Base-by-base conservation (phyloP, 2,329 filamentous ascomycete species). In the Xylaria sp. region DNA sequence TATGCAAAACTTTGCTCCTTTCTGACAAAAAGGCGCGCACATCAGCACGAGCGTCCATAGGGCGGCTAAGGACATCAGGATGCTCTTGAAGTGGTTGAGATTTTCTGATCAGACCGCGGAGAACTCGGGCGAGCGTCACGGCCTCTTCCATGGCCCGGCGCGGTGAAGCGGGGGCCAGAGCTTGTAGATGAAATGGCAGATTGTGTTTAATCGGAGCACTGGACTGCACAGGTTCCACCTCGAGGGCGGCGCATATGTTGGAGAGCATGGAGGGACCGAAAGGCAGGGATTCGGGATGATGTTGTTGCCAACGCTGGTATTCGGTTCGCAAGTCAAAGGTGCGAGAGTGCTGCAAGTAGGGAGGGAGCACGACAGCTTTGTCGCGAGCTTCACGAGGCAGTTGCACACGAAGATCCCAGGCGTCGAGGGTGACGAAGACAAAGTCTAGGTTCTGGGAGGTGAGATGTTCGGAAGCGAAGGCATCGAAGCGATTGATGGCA, bases 161-260 rank as follows among this genome's bases (percentile, higher is more conserved):
- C 60, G 95, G 95, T 52, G 94, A 98, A 25, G 95, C 94, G 45
- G 95, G 95, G 51, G 95, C 95, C 66, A 99, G 84, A 12, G 95
- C 94, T 82, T 99, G 95, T 65, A 99, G 84, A 77, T 99, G 95
- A 82, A 99, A 99, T 11, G 95, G 95, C 40, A 99, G 85, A 77
- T 98, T 98, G 78, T 98, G 95, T 80, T 98, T 99, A 81, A 99
- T 98, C 46, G 95, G 95, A 60, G 95, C 94, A 74, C 94, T 98
- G 11, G 94, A 94, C 80, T 98, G 94, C 38, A 99, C 93, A 59
- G 96, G 94, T 79, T 99, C 95, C 50, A 99, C 95, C 80, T 99
- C 95, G 57, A 99, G 89, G 57, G 95, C 95, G 67, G 95, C 95
- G 82, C 95, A 99, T 77, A 99, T 99, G 79, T 98, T 98, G 72